These are phyloP conservation scores for Saitozyma sp. DNA, from an alignment of 768 basidiomycete genomes.

Conservation along the genomic window DNA sequence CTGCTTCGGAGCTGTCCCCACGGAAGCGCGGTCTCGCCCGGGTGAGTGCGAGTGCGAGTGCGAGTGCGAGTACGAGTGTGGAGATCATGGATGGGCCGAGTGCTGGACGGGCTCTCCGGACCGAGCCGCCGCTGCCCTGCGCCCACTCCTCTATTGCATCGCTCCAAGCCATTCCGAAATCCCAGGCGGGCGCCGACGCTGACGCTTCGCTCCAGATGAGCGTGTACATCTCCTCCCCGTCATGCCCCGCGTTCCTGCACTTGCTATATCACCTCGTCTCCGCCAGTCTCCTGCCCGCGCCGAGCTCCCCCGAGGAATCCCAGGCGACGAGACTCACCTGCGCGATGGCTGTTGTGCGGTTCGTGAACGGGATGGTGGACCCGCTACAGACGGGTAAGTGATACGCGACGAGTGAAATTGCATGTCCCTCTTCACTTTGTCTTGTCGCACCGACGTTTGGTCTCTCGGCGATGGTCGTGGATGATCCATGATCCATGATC, in stretches of 20 bases:
- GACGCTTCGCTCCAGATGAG: slow-evolving; percentile 30
- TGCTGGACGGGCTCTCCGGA: too few relatives aligned
- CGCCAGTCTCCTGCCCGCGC: slow-evolving; percentile 35
- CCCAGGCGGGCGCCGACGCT: too few relatives aligned
- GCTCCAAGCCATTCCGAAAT: too few relatives aligned
- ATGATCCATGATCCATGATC: not conserved
- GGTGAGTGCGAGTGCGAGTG: slow-evolving; percentile 23
- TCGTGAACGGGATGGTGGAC: slow-evolving; percentile 94
- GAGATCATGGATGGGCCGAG: too few relatives aligned
- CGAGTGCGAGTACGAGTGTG: too few relatives aligned
- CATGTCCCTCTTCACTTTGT: not conserved
- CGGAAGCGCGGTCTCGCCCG: slow-evolving; percentile 37
- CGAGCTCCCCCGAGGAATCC: slow-evolving; percentile 8
- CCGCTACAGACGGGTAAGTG: slow-evolving; percentile 71
- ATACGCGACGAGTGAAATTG: not conserved
- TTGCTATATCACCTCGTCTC: slow-evolving; percentile 45
- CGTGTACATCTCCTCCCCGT: slow-evolving; percentile 45
- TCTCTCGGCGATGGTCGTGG: not conserved
- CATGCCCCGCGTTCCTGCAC: slow-evolving; percentile 47
- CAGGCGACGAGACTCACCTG: slow-evolving; percentile 69
- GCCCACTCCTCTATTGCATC: too few relatives aligned
- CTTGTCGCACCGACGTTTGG: not conserved
- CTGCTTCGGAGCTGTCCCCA: slow-evolving; percentile 22
- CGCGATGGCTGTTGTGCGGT: slow-evolving; percentile 75
- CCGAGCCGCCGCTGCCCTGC: too few relatives aligned